Evolutionary conservation across 1,284 basidiomycete genomes (phyloP).

Genomic region (Trametes sp.): DNA sequence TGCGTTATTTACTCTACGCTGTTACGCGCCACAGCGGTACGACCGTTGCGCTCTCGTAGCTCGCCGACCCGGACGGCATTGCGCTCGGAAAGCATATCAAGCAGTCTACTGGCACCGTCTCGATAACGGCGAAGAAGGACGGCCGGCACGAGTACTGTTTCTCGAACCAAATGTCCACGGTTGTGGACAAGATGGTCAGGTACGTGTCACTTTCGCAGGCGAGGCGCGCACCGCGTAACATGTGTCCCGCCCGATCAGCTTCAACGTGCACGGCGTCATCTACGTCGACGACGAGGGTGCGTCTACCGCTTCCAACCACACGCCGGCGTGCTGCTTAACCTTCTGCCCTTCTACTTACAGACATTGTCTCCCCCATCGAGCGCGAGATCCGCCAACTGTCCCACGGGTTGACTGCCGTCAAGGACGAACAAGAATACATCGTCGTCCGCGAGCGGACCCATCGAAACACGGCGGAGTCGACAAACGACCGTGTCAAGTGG

Average conservation of each 20-base stretch:
- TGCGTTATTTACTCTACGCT: constrained; percentile 46
- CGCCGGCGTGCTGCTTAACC: neutral
- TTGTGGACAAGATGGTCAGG: constrained; percentile 95
- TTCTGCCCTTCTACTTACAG: constrained; percentile 41
- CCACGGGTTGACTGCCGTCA: constrained; percentile 86
- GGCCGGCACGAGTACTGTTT: constrained; percentile 97
- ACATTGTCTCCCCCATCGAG: constrained; percentile 93
- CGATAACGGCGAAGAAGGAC: constrained; percentile 86
- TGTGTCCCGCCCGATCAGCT: constrained; percentile 58
- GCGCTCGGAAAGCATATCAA: constrained; percentile 83
- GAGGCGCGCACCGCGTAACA: constrained; percentile 19
- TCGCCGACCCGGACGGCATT: constrained; percentile 76
- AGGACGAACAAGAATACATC: constrained; percentile 99
- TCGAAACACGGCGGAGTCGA: constrained; percentile 93
- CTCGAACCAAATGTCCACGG: constrained; percentile 96
- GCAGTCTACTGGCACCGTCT: constrained; percentile 90
- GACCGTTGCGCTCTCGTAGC: constrained; percentile 51
- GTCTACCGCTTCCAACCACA: constrained; percentile 25
- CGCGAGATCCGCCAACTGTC: constrained; percentile 93
- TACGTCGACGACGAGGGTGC: constrained; percentile 88
- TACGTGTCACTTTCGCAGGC: constrained; percentile 48
- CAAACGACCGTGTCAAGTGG: constrained; percentile 98
- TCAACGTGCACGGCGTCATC: constrained; percentile 98
- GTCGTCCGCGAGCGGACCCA: constrained; percentile 94
- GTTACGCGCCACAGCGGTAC: neutral